These are phyloP conservation scores for Vitis hybrid DNA, from an alignment of 177 flowering plant species.

Conservation along the genomic window DNA sequence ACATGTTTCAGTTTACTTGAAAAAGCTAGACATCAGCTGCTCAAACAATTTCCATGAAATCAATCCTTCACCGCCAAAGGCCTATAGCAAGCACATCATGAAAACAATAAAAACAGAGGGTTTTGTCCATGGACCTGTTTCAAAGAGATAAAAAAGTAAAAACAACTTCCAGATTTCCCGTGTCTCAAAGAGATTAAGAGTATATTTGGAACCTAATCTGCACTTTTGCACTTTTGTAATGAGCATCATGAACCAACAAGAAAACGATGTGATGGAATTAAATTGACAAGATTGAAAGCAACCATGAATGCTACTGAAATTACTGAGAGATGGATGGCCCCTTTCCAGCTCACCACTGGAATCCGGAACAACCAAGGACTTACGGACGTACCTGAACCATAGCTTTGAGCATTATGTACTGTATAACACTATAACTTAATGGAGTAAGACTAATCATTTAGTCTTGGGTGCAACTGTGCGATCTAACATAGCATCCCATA, in stretches of 20 bases:
- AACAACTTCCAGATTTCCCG: too few species aligned
- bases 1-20: background rate
- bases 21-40: background rate
- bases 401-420: conserved; percentile 18
- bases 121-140: too few species aligned
- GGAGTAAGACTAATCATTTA: background rate
- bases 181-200: too few species aligned
- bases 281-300: background rate
- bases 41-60: background rate
- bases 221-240: too few species aligned
- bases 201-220: too few species aligned
- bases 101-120: too few species aligned
- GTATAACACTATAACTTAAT: background rate
- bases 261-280: background rate
- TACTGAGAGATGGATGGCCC: conserved; percentile 11
- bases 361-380: conserved; percentile 18
- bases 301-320: background rate
- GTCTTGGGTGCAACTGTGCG: conserved; percentile 5
- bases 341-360: conserved; percentile 24
- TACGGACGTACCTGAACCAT: conserved; percentile 21
- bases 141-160: too few species aligned
- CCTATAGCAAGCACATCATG: background rate
- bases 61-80: background rate
- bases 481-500: conserved; percentile 4
- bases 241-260: too few species aligned